Evolutionary conservation across 148 eudicot species (phyloP).

Genomic region (Persicaria maculosa): DNA sequence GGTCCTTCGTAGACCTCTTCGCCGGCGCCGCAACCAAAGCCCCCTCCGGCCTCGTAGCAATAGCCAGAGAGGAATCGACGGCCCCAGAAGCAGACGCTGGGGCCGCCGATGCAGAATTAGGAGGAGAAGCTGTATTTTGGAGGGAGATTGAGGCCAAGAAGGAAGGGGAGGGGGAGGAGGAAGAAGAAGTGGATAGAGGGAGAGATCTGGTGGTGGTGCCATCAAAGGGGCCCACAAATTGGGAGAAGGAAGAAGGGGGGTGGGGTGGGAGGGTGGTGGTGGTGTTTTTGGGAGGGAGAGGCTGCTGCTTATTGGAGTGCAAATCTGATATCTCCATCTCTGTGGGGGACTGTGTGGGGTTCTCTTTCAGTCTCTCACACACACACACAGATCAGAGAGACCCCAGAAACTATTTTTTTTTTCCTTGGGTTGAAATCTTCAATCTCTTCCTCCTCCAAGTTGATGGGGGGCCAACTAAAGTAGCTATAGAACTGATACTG

Average conservation of each 20-base stretch:
- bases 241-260: neutral
- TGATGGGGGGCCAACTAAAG: constrained; percentile 4
- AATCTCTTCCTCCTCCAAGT: neutral
- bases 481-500: neutral
- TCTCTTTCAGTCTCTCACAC: neutral
- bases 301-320: constrained; percentile 7
- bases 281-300: neutral
- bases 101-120: neutral
- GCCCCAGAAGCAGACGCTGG: neutral
- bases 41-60: neutral
- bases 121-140: neutral
- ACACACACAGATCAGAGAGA: neutral
- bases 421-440: neutral
- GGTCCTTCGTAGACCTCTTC: constrained; percentile 40
- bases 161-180: neutral
- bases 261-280: neutral
- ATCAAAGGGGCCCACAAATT: neutral
- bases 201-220: neutral
- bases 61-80: neutral
- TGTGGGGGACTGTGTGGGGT: constrained; percentile 8
- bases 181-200: neutral
- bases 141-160: neutral
- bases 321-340: constrained; percentile 6
- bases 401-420: neutral
- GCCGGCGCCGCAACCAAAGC: constrained; percentile 8